Base-by-base conservation (phyloP, 305 asterid species). In the Solanum chacoense region DNA sequence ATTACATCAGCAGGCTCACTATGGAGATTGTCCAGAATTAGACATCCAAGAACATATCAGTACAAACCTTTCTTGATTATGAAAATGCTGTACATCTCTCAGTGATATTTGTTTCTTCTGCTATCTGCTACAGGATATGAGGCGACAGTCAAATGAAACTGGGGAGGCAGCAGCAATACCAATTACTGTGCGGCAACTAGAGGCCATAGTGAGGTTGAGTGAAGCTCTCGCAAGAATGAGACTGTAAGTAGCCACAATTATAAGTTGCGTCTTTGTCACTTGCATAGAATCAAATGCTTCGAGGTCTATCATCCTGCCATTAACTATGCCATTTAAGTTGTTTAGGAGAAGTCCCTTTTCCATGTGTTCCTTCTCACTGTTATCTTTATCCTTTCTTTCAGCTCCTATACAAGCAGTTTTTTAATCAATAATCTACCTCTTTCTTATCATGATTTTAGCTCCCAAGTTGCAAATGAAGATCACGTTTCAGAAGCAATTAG, bases 141-240 rank as follows among this genome's bases (percentile, higher is more conserved):
- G 98, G 88, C 91, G 96, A 87, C 98, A 96, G 90, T 96, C 99
- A 90, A 97, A 95, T 92, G 98, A 97, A 89, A 94, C 94, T 88
- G 99, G 99, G 89, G 98, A 94, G 93, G 93, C 98, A 40, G 92
- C 97, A 89, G 98, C 93, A 7, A 94, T 97, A 90, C 99, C 99
- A 89, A 97, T 97, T 87, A 97, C 99, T 31, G 99, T 97, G 90
- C 93, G 99, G 95, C 99, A 97, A 94, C 93, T 97, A 88, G 99
- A 97, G 91, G 99, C 99, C 85, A 92, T 97, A 50, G 98, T 96
- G 92, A 94, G 99, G 92, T 90, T 97, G 93, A 97, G 99, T 76
- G 99, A 97, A 91, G 90, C 99, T 85, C 98, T 95, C 40, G 99
- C 99, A 75, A 96, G 89, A 93, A 96, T 97, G 99, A 93, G 96